phyloP scores from a whole-genome alignment of 2,329 filamentous ascomycete genomes.

The Sclerotinia borealis region DNA sequence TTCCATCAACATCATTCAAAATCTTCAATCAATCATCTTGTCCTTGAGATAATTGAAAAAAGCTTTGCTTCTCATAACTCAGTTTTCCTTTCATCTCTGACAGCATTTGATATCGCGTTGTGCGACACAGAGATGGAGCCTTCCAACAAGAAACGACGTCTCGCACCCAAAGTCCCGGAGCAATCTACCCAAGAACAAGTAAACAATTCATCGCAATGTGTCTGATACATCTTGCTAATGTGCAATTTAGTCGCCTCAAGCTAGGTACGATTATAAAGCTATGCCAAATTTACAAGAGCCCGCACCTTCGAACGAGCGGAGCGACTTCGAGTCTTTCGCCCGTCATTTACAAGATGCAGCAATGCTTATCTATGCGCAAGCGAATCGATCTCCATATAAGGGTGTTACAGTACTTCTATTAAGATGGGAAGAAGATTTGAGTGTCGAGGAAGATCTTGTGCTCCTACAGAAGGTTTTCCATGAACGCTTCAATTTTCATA shows the following conservation, averaged over 20 bases:
- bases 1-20: not conserved
- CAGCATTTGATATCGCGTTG: not conserved
- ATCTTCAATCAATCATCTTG: slow-evolving; percentile 7
- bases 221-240: slow-evolving; percentile 14
- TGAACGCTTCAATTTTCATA: slow-evolving; percentile 55
- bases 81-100: not conserved
- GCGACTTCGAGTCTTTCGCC: slow-evolving; percentile 60
- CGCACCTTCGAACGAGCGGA: slow-evolving; percentile 31
- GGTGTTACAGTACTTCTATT: slow-evolving; percentile 55
- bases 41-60: not conserved
- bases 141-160: slow-evolving; percentile 33
- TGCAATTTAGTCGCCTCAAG: slow-evolving; percentile 24
- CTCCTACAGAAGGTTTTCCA: slow-evolving; percentile 52
- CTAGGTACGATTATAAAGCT: slow-evolving; percentile 30
- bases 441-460: slow-evolving; percentile 47
- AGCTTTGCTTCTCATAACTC: not conserved
- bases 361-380: slow-evolving; percentile 60
- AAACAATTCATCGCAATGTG: slow-evolving; percentile 12
- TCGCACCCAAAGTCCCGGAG: slow-evolving; percentile 33
- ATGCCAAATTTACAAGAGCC: slow-evolving; percentile 28
- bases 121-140: slow-evolving; percentile 22
- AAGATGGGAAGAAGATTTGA: slow-evolving; percentile 56
- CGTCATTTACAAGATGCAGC: slow-evolving; percentile 63
- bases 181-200: slow-evolving; percentile 32
- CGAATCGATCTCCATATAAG: slow-evolving; percentile 50